Evolutionary conservation across 331 rosid genomes (phyloP).

Genomic region (Quercus tomentella): DNA sequence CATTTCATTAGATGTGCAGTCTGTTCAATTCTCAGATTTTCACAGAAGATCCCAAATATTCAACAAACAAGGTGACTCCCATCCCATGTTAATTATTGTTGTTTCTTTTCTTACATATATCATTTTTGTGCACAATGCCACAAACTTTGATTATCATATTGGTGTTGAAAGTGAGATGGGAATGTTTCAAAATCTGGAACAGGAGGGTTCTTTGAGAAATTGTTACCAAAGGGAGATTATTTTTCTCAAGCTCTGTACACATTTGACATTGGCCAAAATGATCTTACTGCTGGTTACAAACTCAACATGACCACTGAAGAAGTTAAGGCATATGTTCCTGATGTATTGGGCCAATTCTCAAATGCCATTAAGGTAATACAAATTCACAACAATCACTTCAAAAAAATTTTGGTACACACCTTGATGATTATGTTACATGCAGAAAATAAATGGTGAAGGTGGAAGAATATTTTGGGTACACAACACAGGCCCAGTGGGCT

Average conservation of each 20-base stretch:
- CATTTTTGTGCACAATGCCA: no score
- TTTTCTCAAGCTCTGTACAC: slow-evolving; percentile 61
- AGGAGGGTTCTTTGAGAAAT: slow-evolving; percentile 39
- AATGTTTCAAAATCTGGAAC: background rate
- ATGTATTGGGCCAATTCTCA: slow-evolving; percentile 45
- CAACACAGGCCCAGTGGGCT: slow-evolving; percentile 74
- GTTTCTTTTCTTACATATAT: background rate
- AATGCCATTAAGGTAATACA: slow-evolving; percentile 35
- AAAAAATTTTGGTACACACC: no score
- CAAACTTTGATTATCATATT: background rate
- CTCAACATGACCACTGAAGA: slow-evolving; percentile 52
- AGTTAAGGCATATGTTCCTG: slow-evolving; percentile 63
- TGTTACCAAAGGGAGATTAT: slow-evolving; percentile 49
- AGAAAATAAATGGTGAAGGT: slow-evolving; percentile 38
- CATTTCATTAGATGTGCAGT: slow-evolving; percentile 65
- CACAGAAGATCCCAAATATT: slow-evolving; percentile 43
- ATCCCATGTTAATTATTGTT: background rate
- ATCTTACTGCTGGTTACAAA: slow-evolving; percentile 63
- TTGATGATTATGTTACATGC: background rate
- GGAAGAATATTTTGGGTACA: slow-evolving; percentile 74
- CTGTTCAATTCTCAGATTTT: slow-evolving; percentile 61
- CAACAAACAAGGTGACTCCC: slow-evolving; percentile 39
- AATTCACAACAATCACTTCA: no score
- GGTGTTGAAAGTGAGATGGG: background rate
- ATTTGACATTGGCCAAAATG: slow-evolving; percentile 79